phyloP scores from a whole-genome alignment of 441 rosid species.

The Bocquillonia castaneifolia region DNA sequence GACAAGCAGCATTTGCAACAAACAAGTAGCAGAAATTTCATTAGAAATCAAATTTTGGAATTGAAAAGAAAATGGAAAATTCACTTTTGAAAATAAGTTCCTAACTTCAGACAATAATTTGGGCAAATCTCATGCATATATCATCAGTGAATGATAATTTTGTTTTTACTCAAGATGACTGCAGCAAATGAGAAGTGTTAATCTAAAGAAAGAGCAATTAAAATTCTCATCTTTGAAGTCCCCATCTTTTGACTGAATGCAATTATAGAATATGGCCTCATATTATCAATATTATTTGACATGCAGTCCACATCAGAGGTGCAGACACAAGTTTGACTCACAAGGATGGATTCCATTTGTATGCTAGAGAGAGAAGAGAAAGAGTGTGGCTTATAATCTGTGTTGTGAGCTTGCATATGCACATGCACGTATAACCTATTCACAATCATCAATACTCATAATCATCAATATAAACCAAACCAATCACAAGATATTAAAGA shows the following conservation, averaged over 20 bases:
- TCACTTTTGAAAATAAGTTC: not conserved
- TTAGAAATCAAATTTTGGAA: constrained; percentile 3
- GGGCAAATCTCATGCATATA: not conserved
- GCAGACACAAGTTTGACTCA: not conserved
- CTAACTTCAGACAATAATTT: not conserved
- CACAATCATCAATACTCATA: not conserved
- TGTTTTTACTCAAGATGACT: not conserved
- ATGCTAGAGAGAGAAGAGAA: not conserved
- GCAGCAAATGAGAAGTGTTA: not conserved
- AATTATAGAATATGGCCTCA: not conserved
- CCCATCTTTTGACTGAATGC: not conserved
- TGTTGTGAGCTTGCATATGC: not conserved
- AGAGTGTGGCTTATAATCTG: not conserved
- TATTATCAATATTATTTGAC: not conserved
- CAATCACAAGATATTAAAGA: not conserved
- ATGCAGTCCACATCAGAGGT: not conserved
- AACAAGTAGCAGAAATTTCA: constrained; percentile 2
- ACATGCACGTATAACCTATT: not conserved
- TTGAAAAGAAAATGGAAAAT: not conserved
- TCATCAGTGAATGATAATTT: not conserved
- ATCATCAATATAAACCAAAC: constrained; percentile 6
- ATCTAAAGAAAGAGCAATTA: not conserved
- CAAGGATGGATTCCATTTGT: not conserved
- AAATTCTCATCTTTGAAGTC: not conserved
- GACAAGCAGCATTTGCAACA: constrained; percentile 23